Conservation (phyloP, 2,329 filamentous ascomycete genomes). For the Neurospora crassa region DNA sequence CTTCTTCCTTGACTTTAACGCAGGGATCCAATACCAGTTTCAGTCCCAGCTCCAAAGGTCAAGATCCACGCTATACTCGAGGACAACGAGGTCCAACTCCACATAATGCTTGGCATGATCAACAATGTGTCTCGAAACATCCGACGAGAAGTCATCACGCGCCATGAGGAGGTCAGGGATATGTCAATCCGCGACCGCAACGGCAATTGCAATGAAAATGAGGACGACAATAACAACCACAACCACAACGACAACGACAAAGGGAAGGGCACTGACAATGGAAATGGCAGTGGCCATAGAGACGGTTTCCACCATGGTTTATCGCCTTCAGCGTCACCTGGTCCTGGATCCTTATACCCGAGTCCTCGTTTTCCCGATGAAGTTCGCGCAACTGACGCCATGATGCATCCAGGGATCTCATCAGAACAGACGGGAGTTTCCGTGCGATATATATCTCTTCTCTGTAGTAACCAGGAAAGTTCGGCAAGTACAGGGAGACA, state of each 20-base stretch:
- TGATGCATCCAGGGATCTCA: not conserved
- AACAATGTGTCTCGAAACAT: not conserved
- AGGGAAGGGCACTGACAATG: not conserved
- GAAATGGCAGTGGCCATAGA: not conserved
- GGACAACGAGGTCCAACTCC: not conserved
- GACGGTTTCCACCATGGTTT: not conserved
- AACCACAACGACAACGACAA: not conserved
- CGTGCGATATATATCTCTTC: not conserved
- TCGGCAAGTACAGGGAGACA: not conserved
- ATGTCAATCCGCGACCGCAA: not conserved
- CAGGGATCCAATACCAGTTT: not conserved
- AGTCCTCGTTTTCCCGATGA: not conserved
- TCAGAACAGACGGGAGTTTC: not conserved
- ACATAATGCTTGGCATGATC: not conserved
- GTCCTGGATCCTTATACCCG: not conserved
- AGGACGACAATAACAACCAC: not conserved
- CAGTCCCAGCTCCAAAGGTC: not conserved
- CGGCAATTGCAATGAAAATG: not conserved
- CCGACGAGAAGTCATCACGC: not conserved
- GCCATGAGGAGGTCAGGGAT: not conserved
- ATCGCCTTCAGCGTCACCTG: not conserved
- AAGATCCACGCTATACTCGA: not conserved
- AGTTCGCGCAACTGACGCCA: not conserved
- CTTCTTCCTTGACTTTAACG: not conserved
- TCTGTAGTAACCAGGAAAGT: not conserved